phyloP scores from a whole-genome alignment of 805 yeast species.

The Monosporozyma aerobia region DNA sequence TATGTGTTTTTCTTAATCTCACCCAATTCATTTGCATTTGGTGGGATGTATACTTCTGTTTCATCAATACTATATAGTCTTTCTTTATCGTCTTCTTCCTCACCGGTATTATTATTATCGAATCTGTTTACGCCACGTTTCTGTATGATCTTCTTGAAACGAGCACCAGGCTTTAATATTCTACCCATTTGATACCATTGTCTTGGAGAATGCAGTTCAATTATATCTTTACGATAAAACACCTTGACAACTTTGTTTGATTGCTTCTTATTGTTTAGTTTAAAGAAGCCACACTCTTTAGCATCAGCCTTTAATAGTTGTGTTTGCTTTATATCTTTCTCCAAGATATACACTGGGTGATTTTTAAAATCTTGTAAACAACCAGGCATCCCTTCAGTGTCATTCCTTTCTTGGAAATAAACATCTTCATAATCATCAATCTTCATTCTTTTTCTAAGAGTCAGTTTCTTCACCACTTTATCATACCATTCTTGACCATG shows the following conservation, averaged over 20 bases:
- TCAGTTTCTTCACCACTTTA: constrained; percentile 29
- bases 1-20: constrained; percentile 63
- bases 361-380: constrained; percentile 72
- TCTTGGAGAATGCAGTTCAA: constrained; percentile 56
- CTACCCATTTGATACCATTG: constrained; percentile 86
- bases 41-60: constrained; percentile 63
- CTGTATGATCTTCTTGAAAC: constrained; percentile 43
- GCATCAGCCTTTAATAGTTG: constrained; percentile 62
- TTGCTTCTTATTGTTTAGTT: constrained; percentile 30
- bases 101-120: constrained; percentile 31
- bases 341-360: constrained; percentile 81
- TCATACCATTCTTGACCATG: constrained; percentile 56
- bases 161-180: constrained; percentile 58
- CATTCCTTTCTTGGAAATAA: constrained; percentile 38
- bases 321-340: constrained; percentile 59
- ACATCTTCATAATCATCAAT: constrained; percentile 31
- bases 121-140: constrained; percentile 19
- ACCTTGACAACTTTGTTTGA: constrained; percentile 44
- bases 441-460: constrained; percentile 21
- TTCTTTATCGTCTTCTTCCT: constrained; percentile 48
- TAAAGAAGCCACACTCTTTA: constrained; percentile 60
- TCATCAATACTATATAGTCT: constrained; percentile 71
- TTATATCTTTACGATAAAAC: constrained; percentile 58
- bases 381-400: constrained; percentile 80
- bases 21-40: constrained; percentile 49